These are phyloP conservation scores for Podaxis sp. DNA, from an alignment of 768 basidiomycete genomes.

Conservation along the genomic window DNA sequence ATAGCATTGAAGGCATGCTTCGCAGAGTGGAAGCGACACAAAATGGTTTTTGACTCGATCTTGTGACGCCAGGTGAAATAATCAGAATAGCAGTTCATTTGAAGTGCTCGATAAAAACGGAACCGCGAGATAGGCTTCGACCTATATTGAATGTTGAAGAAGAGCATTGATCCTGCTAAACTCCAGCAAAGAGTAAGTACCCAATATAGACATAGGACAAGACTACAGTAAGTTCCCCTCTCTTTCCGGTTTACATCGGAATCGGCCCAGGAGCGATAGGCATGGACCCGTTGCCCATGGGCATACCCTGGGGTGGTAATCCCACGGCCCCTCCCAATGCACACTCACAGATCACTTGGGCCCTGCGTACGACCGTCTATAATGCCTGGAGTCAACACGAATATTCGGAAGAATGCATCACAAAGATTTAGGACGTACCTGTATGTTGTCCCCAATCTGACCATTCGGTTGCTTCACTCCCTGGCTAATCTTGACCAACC, in stretches of 20 bases:
- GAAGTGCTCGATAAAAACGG: background rate
- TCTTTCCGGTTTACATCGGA: slow-evolving; percentile 3
- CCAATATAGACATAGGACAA: background rate
- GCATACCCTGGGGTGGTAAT: slow-evolving; percentile 19
- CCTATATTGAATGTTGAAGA: background rate
- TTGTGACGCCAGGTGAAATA: background rate
- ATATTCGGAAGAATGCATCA: background rate
- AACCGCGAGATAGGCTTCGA: background rate
- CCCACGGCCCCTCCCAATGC: slow-evolving; percentile 47
- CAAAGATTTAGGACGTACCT: slow-evolving; percentile 32
- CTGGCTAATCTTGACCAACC: slow-evolving; percentile 77
- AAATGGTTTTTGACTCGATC: background rate
- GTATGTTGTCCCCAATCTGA: slow-evolving; percentile 45
- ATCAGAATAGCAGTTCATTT: background rate
- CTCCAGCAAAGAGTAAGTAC: background rate
- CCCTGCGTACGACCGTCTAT: slow-evolving; percentile 73
- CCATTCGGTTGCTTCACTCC: slow-evolving; percentile 35
- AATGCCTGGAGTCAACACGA: slow-evolving; percentile 11
- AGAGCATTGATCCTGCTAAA: background rate
- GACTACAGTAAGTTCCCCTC: background rate
- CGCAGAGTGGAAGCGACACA: background rate
- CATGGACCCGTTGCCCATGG: background rate
- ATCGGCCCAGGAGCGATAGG: background rate
- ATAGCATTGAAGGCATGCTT: background rate
- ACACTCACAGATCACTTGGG: slow-evolving; percentile 87